These are phyloP conservation scores for Fonsecaea nubica DNA, from an alignment of 2,329 filamentous ascomycete genomes.

Conservation along the genomic window DNA sequence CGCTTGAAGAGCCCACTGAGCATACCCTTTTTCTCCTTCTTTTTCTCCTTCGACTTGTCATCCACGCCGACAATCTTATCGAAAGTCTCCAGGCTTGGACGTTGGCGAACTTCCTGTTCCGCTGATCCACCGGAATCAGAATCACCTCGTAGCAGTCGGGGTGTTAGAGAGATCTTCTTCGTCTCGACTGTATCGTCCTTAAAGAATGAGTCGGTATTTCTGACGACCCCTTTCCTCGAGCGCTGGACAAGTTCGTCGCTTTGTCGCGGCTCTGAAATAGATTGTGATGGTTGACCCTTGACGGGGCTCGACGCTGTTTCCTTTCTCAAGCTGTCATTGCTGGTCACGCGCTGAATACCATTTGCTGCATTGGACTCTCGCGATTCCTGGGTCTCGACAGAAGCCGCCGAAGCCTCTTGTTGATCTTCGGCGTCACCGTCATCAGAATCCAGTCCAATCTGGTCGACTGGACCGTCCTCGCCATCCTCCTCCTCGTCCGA, in stretches of 20 bases:
- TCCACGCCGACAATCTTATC: slow-evolving; percentile 66
- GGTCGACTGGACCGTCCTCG: slow-evolving; percentile 50
- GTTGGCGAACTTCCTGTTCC: slow-evolving; percentile 72
- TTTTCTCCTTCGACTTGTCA: slow-evolving; percentile 74
- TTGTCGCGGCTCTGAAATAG: slow-evolving; percentile 54
- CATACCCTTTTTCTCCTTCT: slow-evolving; percentile 76
- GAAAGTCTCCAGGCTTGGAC: slow-evolving; percentile 75
- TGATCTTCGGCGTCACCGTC: slow-evolving; percentile 54
- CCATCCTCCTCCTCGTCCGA: slow-evolving; percentile 76
- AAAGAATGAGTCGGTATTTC: slow-evolving; percentile 96
- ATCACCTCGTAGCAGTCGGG: slow-evolving; percentile 88
- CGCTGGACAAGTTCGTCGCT: slow-evolving; percentile 61
- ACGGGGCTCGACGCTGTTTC: slow-evolving; percentile 42
- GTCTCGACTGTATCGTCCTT: slow-evolving; percentile 95
- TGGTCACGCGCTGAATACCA: slow-evolving; percentile 35
- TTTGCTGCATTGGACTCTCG: slow-evolving; percentile 46
- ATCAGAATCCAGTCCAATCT: slow-evolving; percentile 45
- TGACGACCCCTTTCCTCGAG: slow-evolving; percentile 82
- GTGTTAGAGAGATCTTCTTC: slow-evolving; percentile 95
- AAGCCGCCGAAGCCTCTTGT: slow-evolving; percentile 41
- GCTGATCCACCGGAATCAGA: slow-evolving; percentile 80
- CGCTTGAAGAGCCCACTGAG: slow-evolving; percentile 73
- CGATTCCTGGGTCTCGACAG: slow-evolving; percentile 52
- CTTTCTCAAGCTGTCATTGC: slow-evolving; percentile 38
- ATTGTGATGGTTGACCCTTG: slow-evolving; percentile 28